A percentile compares a stretch with the other conserved stretches of the same genome.
These are phyloP conservation scores for Leccinum subatratum DNA, from an alignment of 1,284 basidiomycete genomes.

Conservation along the genomic window DNA sequence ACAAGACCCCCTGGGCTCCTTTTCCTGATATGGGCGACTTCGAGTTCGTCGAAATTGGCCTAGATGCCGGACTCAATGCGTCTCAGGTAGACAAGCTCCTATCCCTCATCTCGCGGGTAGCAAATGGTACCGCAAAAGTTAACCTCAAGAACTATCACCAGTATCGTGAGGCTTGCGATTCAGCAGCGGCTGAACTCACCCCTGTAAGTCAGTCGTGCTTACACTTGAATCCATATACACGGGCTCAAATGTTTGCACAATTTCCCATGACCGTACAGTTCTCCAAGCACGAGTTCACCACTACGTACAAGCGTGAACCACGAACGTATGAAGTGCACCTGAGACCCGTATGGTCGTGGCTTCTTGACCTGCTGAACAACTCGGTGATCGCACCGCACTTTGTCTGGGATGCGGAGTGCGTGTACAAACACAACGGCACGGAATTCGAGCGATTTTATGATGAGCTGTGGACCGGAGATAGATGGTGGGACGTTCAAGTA, in stretches of 20 bases:
- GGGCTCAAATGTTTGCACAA: neutral
- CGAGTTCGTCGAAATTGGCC: too few relatives aligned
- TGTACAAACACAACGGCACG: constrained; percentile 21
- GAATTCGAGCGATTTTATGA: constrained; percentile 25
- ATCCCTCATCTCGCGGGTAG: too few relatives aligned
- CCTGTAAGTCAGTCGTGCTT: constrained; percentile 1
- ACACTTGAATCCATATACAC: neutral
- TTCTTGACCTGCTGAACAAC: constrained; percentile 21
- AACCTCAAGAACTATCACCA: neutral
- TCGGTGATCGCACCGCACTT: constrained; percentile 18
- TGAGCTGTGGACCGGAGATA: constrained; percentile 31
- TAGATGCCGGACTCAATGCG: too few relatives aligned
- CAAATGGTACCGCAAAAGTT: too few relatives aligned
- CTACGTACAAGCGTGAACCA: constrained; percentile 2
- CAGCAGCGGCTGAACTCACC: neutral
- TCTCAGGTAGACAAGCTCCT: too few relatives aligned
- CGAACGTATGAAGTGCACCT: constrained; percentile 5
- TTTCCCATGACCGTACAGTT: neutral
- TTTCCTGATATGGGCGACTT: too few relatives aligned
- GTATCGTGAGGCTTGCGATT: neutral
- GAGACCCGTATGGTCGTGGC: constrained; percentile 28
- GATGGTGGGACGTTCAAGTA: constrained; percentile 29
- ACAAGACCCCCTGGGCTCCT: too few relatives aligned
- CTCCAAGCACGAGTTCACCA: constrained; percentile 1
- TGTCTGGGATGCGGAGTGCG: constrained; percentile 11